Percentiles rank a stretch among this genome's conserved stretches.
phyloP scores from a whole-genome alignment of 331 rosid genomes.

The Prunus yedoensis region DNA sequence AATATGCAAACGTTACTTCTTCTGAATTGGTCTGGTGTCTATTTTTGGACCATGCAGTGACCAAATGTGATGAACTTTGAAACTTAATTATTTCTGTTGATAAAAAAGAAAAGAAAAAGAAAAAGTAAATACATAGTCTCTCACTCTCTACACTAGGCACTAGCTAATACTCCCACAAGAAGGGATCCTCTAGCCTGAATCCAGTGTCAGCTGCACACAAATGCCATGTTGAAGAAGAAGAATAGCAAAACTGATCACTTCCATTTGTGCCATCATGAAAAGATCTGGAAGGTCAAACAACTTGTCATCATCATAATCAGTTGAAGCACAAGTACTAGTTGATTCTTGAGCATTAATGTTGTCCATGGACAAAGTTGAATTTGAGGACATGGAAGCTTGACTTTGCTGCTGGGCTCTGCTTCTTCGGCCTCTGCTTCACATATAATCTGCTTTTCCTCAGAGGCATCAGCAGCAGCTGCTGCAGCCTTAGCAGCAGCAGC shows the following conservation, averaged over 20 bases:
- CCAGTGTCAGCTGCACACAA: constrained; percentile 55
- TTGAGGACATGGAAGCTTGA: neutral
- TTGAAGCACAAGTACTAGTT: constrained; percentile 18
- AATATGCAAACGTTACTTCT: neutral
- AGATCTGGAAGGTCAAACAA: constrained; percentile 91
- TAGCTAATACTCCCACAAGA: constrained; percentile 51
- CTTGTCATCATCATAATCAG: constrained; percentile 44
- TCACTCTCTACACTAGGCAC: constrained; percentile 7
- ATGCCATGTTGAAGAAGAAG: constrained; percentile 57
- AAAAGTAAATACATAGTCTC: neutral
- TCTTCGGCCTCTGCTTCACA: constrained; percentile 13
- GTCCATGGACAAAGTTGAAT: constrained; percentile 17
- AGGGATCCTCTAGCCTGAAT: constrained; percentile 58
- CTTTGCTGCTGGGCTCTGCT: constrained; percentile 14
- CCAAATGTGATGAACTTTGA: constrained; percentile 16
- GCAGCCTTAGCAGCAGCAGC: constrained; percentile 84
- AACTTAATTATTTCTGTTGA: constrained; percentile 13
- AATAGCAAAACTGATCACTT: constrained; percentile 33
- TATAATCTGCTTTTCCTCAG: constrained; percentile 13
- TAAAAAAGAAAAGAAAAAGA: neutral
- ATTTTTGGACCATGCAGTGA: constrained; percentile 12
- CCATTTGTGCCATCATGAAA: constrained; percentile 31
- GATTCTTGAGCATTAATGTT: constrained; percentile 27
- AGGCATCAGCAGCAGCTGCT: constrained; percentile 42
- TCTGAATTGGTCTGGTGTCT: constrained; percentile 13